A percentile compares a stretch with the other conserved stretches of the same genome.
Conservation (phyloP, 192 early-diverging fungal species). For the Haplosporangium gracile region DNA sequence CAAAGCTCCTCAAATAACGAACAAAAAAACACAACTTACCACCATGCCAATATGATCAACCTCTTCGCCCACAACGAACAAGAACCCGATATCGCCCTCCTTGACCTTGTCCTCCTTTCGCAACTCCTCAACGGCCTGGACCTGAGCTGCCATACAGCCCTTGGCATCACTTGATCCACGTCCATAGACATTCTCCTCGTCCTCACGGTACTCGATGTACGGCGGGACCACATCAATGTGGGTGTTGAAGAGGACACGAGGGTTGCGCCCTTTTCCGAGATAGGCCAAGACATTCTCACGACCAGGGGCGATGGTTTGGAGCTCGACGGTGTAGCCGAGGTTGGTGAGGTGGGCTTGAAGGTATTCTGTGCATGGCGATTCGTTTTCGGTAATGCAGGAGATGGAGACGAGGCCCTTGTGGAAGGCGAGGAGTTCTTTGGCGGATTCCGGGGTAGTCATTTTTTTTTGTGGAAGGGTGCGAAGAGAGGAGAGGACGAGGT, state of each 20-base stretch:
- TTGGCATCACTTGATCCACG: slow-evolving; percentile 64
- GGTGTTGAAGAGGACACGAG: slow-evolving; percentile 55
- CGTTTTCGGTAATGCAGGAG: slow-evolving; percentile 55
- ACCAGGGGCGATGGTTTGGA: slow-evolving; percentile 52
- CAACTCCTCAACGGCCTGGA: slow-evolving; percentile 60
- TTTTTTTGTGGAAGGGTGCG: neutral
- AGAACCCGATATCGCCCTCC: slow-evolving; percentile 64
- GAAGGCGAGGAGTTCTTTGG: slow-evolving; percentile 44
- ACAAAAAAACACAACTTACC: slow-evolving; percentile 14
- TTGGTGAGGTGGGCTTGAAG: slow-evolving; percentile 45
- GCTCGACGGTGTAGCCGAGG: slow-evolving; percentile 59
- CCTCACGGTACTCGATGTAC: slow-evolving; percentile 57
- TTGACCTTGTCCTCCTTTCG: slow-evolving; percentile 59
- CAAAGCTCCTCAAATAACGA: neutral
- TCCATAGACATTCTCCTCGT: slow-evolving; percentile 60
- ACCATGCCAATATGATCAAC: slow-evolving; percentile 66
- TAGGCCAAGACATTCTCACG: slow-evolving; percentile 64
- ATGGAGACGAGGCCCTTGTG: slow-evolving; percentile 56
- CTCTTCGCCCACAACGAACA: slow-evolving; percentile 67
- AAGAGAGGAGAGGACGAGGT: neutral
- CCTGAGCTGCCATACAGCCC: slow-evolving; percentile 61
- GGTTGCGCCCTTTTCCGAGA: slow-evolving; percentile 49
- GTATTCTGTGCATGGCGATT: slow-evolving; percentile 48
- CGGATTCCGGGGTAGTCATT: slow-evolving; percentile 38
- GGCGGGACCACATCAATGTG: slow-evolving; percentile 67